These are phyloP conservation scores for Ogataea ganodermae DNA, from an alignment of 805 yeast species.

Conservation along the genomic window DNA sequence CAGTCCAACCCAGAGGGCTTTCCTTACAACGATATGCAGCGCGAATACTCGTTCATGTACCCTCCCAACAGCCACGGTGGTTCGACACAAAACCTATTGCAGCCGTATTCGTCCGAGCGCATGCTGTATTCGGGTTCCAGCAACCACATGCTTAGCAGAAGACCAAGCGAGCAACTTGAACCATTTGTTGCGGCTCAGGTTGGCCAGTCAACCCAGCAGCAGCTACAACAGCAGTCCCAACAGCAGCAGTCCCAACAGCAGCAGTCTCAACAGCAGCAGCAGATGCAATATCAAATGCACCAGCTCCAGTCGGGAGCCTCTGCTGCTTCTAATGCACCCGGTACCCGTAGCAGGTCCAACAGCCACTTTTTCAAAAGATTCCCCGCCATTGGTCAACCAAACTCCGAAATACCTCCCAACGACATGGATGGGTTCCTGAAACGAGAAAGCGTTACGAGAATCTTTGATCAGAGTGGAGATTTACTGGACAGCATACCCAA, in stretches of 20 bases:
- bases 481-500: slow-evolving; percentile 31
- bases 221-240: slow-evolving; percentile 19
- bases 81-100: slow-evolving; percentile 22
- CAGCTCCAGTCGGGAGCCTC: slow-evolving; percentile 15
- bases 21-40: slow-evolving; percentile 28
- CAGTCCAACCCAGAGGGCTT: slow-evolving; percentile 24
- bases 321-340: not conserved
- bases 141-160: slow-evolving; percentile 36
- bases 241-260: slow-evolving; percentile 22
- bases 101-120: slow-evolving; percentile 32
- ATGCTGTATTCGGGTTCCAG: slow-evolving; percentile 20
- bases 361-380: slow-evolving; percentile 33
- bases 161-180: slow-evolving; percentile 54
- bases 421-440: slow-evolving; percentile 40
- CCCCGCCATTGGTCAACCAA: slow-evolving; percentile 34
- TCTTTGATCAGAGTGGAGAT: slow-evolving; percentile 31
- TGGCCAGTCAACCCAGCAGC: slow-evolving; percentile 6
- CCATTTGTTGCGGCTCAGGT: slow-evolving; percentile 42
- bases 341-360: slow-evolving; percentile 29
- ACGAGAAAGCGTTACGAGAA: slow-evolving; percentile 35
- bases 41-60: slow-evolving; percentile 31
- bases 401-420: slow-evolving; percentile 28
- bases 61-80: slow-evolving; percentile 25
- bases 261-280: slow-evolving; percentile 23
- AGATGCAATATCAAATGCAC: slow-evolving; percentile 17